phyloP scores from a whole-genome alignment of 2,329 filamentous ascomycete species.

The Alternaria sp. region DNA sequence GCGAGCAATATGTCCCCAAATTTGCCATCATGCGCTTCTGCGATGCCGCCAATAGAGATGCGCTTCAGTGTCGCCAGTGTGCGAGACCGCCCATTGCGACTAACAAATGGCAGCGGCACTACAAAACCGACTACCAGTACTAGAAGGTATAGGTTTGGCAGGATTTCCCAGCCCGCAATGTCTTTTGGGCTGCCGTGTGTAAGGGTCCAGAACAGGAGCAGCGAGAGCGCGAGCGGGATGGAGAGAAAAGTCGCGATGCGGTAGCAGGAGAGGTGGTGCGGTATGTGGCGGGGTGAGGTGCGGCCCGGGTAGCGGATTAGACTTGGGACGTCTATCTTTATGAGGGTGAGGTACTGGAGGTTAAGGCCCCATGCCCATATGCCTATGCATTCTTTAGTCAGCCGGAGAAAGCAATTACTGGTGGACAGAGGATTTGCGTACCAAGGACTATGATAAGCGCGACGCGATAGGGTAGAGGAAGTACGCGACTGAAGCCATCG shows the following conservation, averaged over 20 bases:
- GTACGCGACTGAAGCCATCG: constrained; percentile 84
- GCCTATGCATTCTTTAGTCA: constrained; percentile 59
- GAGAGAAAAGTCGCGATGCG: constrained; percentile 82
- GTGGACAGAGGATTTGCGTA: constrained; percentile 52
- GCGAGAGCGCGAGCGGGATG: constrained; percentile 72
- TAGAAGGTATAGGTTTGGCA: constrained; percentile 84
- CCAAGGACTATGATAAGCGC: constrained; percentile 86
- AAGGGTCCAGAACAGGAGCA: constrained; percentile 83
- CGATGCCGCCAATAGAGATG: constrained; percentile 84
- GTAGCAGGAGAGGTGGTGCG: constrained; percentile 85
- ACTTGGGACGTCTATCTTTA: constrained; percentile 85
- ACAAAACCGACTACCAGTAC: constrained; percentile 75
- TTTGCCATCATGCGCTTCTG: constrained; percentile 85
- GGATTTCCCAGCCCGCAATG: constrained; percentile 80
- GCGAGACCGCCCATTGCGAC: constrained; percentile 74
- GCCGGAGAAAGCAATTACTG: not conserved
- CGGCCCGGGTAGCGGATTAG: constrained; percentile 87
- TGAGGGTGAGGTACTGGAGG: constrained; percentile 81
- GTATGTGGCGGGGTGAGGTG: constrained; percentile 71
- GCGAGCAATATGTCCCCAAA: constrained; percentile 94
- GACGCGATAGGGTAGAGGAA: constrained; percentile 89
- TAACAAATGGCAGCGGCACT: constrained; percentile 73
- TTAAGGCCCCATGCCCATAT: constrained; percentile 96
- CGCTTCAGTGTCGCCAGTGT: constrained; percentile 79
- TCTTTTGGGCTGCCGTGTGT: constrained; percentile 74